Evolutionary conservation across 2,329 filamentous ascomycete species (phyloP).

Genomic region (Fusarium nematophilum): DNA sequence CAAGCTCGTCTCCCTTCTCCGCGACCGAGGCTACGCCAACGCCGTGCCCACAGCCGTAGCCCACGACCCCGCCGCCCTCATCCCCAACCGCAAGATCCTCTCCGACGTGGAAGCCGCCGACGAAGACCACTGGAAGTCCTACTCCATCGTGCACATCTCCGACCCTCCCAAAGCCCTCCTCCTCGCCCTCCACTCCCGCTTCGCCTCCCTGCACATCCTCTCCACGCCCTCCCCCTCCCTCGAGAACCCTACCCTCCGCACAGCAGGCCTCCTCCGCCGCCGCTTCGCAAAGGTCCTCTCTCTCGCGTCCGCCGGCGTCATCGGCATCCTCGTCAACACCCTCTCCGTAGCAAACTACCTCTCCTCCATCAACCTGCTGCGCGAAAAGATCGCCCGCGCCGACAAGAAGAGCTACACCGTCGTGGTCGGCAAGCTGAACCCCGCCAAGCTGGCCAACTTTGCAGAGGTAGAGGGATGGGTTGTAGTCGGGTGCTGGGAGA

Average conservation of each 20-base stretch:
- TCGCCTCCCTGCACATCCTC: conserved; percentile 82
- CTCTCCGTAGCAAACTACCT: conserved; percentile 93
- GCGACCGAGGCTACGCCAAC: conserved; percentile 73
- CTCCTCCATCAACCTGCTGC: conserved; percentile 79
- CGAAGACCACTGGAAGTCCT: conserved; percentile 66
- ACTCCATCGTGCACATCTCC: conserved; percentile 87
- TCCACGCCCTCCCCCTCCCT: conserved; percentile 70
- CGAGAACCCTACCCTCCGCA: conserved; percentile 56
- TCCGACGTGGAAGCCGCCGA: conserved; percentile 55
- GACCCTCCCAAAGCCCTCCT: conserved; percentile 84
- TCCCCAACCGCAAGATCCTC: conserved; percentile 84
- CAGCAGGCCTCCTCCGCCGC: conserved; percentile 74
- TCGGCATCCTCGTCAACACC: conserved; percentile 96
- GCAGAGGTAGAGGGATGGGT: conserved; percentile 96
- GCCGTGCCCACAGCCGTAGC: conserved; percentile 78
- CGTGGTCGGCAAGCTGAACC: conserved; percentile 95
- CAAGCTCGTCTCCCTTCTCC: conserved; percentile 65
- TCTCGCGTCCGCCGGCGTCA: conserved; percentile 82
- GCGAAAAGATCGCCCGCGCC: conserved; percentile 76
- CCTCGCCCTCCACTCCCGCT: conserved; percentile 85
- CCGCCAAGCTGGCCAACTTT: conserved; percentile 96
- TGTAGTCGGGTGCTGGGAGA: conserved; percentile 98
- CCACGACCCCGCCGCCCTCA: conserved; percentile 80
- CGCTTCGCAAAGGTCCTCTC: conserved; percentile 89
- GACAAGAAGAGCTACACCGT: conserved; percentile 97